Percentiles rank a stretch among this genome's conserved stretches.
phyloP scores from a whole-genome alignment of 768 basidiomycete genomes.

The Trametes sanguinea region DNA sequence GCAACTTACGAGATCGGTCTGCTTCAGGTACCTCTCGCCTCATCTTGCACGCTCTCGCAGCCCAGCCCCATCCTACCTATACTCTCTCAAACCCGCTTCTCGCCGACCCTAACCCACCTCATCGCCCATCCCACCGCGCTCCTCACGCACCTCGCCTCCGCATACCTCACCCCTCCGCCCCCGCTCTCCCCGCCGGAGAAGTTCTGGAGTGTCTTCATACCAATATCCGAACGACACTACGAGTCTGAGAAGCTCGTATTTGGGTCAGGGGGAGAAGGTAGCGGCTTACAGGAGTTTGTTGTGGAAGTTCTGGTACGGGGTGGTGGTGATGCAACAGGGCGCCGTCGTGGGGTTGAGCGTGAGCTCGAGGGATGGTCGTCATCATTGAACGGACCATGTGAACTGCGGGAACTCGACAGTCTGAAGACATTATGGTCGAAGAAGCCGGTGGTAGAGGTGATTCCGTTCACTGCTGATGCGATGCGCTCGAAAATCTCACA shows the following conservation, averaged over 20 bases:
- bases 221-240: conserved; percentile 59
- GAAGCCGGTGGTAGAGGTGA: conserved; percentile 33
- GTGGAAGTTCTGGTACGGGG: conserved; percentile 59
- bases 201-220: conserved; percentile 80
- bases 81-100: conserved; percentile 64
- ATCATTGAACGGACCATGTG: conserved; percentile 39
- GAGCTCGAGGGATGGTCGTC: conserved; percentile 64
- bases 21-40: conserved; percentile 55
- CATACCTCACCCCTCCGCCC: conserved; percentile 70
- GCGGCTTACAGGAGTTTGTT: conserved; percentile 53
- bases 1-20: background rate
- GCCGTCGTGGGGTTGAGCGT: conserved; percentile 59
- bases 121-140: conserved; percentile 72
- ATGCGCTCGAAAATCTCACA: background rate
- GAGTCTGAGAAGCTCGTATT: conserved; percentile 65
- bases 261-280: conserved; percentile 51
- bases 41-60: conserved; percentile 55
- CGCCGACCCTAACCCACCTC: conserved; percentile 61
- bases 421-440: conserved; percentile 46
- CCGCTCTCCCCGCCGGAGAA: conserved; percentile 61
- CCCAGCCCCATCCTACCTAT: conserved; percentile 53
- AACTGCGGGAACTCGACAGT: conserved; percentile 51
- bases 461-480: background rate
- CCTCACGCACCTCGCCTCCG: conserved; percentile 63
- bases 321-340: conserved; percentile 41